Conservation (phyloP, 2,329 filamentous ascomycete genomes). For the Exophiala alcalophila region DNA sequence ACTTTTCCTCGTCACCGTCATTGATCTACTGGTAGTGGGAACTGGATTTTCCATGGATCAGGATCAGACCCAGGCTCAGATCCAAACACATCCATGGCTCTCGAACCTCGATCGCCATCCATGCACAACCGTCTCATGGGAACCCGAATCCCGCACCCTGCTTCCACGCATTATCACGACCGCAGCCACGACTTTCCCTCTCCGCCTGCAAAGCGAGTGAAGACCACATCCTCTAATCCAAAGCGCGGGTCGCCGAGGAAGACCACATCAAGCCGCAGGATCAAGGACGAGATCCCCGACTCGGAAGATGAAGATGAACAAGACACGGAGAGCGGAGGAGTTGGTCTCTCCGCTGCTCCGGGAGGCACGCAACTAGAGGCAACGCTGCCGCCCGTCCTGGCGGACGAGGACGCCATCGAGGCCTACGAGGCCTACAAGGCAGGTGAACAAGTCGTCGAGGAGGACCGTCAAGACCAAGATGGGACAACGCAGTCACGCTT, state of each 20-base stretch:
- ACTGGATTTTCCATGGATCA: not conserved
- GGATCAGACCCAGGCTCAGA: no score
- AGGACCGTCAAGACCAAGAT: constrained; percentile 28
- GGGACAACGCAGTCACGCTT: constrained; percentile 50
- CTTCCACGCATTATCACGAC: constrained; percentile 33
- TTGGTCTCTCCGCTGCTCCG: constrained; percentile 30
- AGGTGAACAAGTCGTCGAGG: constrained; percentile 44
- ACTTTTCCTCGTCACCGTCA: not conserved
- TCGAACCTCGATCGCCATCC: constrained; percentile 19
- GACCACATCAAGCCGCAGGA: constrained; percentile 8
- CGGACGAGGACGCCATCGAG: constrained; percentile 69
- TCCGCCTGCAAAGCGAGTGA: constrained; percentile 31
- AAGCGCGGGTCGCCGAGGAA: constrained; percentile 22
- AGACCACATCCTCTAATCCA: constrained; percentile 16
- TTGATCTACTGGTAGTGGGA: not conserved
- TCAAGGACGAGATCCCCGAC: constrained; percentile 38
- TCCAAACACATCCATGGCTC: constrained; percentile 17
- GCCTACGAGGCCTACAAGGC: constrained; percentile 71
- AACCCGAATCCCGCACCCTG: constrained; percentile 31
- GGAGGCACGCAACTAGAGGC: constrained; percentile 66
- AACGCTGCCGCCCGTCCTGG: constrained; percentile 65
- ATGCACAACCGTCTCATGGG: constrained; percentile 32
- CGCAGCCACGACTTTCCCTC: constrained; percentile 32
- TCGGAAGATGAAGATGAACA: constrained; percentile 38
- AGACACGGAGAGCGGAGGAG: constrained; percentile 36